These are phyloP conservation scores for Globisporangium barbulae DNA, from an alignment of 352 stramenopile species.

Conservation along the genomic window DNA sequence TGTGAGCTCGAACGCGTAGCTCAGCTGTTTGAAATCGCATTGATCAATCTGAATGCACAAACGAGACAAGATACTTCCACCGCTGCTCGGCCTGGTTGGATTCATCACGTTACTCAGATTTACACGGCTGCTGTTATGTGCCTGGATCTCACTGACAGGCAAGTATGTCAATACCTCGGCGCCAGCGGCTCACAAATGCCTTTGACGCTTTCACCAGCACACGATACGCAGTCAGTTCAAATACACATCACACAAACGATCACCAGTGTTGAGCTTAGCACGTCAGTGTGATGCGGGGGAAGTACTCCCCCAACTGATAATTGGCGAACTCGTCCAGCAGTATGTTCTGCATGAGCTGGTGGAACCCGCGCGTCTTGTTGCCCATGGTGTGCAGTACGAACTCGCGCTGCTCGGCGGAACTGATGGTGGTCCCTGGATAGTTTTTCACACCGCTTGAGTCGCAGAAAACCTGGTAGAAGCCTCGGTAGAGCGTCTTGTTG, in stretches of 20 bases:
- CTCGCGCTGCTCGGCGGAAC: not conserved
- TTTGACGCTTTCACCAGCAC: too few species aligned
- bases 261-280: not conserved
- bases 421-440: not conserved
- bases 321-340: conserved; percentile 1
- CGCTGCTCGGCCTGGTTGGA: too few species aligned
- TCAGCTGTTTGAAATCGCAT: too few species aligned
- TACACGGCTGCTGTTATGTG: too few species aligned
- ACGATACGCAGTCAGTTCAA: too few species aligned
- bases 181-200: too few species aligned
- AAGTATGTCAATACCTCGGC: too few species aligned
- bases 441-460: not conserved
- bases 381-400: conserved; percentile 5
- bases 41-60: too few species aligned
- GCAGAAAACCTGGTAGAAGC: conserved; percentile 4
- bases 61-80: too few species aligned
- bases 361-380: conserved; percentile 7
- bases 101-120: too few species aligned
- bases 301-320: not conserved
- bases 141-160: too few species aligned
- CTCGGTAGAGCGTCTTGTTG: conserved; percentile 5
- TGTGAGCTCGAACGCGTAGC: too few species aligned
- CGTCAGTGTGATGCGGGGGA: not conserved
- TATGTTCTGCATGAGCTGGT: conserved; percentile 14
- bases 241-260: not conserved